These are phyloP conservation scores for Cutaneotrichosporon sp. DNA, from an alignment of 1,284 basidiomycete genomes.

Conservation along the genomic window DNA sequence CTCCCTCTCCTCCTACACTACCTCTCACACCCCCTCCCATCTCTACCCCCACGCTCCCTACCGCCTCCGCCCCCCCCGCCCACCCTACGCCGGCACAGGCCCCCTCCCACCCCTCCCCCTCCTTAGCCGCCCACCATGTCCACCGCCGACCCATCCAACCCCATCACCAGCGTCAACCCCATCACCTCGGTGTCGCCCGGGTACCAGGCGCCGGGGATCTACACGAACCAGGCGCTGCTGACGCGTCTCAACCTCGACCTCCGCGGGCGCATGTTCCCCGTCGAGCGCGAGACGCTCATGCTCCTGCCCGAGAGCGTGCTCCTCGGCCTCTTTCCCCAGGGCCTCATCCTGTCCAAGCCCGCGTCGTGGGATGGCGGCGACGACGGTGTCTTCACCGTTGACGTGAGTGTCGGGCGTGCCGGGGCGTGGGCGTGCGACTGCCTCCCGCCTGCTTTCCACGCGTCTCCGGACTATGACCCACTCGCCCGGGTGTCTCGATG, in stretches of 20 bases:
- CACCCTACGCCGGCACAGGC: too few species aligned
- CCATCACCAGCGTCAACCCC: conserved; percentile 53
- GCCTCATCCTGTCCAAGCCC: conserved; percentile 87
- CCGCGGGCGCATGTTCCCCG: conserved; percentile 85
- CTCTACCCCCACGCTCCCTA: background rate
- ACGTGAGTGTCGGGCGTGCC: conserved; percentile 64
- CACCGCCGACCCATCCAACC: conserved; percentile 43
- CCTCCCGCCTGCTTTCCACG: background rate
- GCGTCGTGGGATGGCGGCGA: conserved; percentile 72
- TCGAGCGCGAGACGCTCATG: conserved; percentile 98
- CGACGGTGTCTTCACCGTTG: conserved; percentile 92
- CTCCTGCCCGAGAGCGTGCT: conserved; percentile 96
- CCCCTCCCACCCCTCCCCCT: too few species aligned
- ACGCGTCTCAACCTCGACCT: conserved; percentile 88
- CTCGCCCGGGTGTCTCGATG: too few species aligned
- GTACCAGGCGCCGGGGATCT: conserved; percentile 30
- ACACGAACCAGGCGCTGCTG: conserved; percentile 63
- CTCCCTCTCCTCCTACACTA: too few species aligned
- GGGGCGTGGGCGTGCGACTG: background rate
- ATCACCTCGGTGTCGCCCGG: conserved; percentile 78
- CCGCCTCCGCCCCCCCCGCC: too few species aligned
- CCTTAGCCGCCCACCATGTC: conserved; percentile 31
- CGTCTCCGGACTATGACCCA: too few species aligned
- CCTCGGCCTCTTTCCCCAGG: conserved; percentile 95
- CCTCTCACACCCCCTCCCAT: too few species aligned